These are phyloP conservation scores for Plicaturopsis crispa DNA, from an alignment of 768 basidiomycete genomes.

Conservation along the genomic window DNA sequence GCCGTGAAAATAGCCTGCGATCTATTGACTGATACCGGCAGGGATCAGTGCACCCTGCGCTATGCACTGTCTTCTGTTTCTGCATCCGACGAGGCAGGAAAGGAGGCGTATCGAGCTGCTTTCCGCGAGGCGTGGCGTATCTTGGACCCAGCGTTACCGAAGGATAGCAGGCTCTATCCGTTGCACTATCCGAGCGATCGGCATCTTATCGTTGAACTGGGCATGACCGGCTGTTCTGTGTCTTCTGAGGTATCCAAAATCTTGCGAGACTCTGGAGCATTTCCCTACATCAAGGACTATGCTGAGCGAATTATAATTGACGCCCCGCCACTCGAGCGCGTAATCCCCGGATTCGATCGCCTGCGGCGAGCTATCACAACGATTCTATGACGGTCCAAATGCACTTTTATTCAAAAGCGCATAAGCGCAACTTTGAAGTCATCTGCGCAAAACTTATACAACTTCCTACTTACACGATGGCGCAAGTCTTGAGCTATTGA, in stretches of 20 bases:
- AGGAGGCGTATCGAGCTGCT: not conserved
- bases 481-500: too few species aligned
- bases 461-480: too few species aligned
- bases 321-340: not conserved
- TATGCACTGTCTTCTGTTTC: not conserved
- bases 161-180: constrained; percentile 4
- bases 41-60: not conserved
- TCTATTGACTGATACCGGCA: constrained; percentile 2
- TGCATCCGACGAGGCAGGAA: not conserved
- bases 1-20: constrained; percentile 11
- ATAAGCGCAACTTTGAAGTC: too few species aligned
- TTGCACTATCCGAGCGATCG: constrained; percentile 3
- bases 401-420: too few species aligned
- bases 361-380: not conserved
- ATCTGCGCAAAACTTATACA: too few species aligned
- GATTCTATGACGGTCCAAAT: too few species aligned
- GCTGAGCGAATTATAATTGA: constrained; percentile 6
- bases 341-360: not conserved
- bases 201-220: constrained; percentile 11
- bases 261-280: constrained; percentile 10
- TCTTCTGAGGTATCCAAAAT: constrained; percentile 4
- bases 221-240: constrained; percentile 9
- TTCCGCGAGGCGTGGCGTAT: constrained; percentile 1
- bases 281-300: constrained; percentile 7
- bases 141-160: not conserved